Conservation (phyloP, 2,329 filamentous ascomycete species). For the Colletotrichum tamarilloi region DNA sequence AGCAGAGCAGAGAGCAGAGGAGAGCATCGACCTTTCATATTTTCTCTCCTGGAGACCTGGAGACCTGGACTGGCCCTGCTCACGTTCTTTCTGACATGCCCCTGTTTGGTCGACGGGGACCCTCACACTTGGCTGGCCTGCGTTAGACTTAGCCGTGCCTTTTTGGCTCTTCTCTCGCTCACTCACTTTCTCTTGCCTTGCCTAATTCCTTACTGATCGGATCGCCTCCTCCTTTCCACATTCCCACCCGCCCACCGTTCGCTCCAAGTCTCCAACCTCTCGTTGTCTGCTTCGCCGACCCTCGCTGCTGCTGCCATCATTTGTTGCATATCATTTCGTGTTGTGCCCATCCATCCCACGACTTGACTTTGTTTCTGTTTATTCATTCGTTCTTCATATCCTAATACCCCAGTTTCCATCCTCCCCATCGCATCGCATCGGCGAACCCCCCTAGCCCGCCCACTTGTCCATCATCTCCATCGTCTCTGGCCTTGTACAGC, state of each 20-base stretch:
- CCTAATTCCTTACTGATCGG: slow-evolving; percentile 19
- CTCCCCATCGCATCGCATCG: background rate
- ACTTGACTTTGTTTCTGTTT: slow-evolving; percentile 14
- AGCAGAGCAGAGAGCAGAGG: background rate
- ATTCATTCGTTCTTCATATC: slow-evolving; percentile 30
- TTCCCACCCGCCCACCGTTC: slow-evolving; percentile 27
- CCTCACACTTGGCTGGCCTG: background rate
- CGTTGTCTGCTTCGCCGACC: slow-evolving; percentile 32
- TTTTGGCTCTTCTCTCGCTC: background rate
- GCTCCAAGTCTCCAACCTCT: slow-evolving; percentile 28
- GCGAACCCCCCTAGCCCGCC: slow-evolving; percentile 12
- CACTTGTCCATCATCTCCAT: slow-evolving; percentile 3
- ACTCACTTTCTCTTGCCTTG: background rate
- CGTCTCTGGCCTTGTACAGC: background rate
- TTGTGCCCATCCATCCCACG: slow-evolving; percentile 27
- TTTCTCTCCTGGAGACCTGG: background rate
- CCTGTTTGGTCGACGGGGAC: background rate
- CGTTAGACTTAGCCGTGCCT: slow-evolving; percentile 15
- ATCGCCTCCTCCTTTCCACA: slow-evolving; percentile 36
- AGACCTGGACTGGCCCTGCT: background rate
- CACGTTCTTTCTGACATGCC: slow-evolving; percentile 7
- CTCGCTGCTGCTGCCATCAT: slow-evolving; percentile 33
- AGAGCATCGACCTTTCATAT: background rate
- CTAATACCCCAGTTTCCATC: slow-evolving; percentile 26
- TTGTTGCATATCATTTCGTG: slow-evolving; percentile 27